Conservation (phyloP, 2,329 filamentous ascomycete genomes). For the Colletotrichum sp. region DNA sequence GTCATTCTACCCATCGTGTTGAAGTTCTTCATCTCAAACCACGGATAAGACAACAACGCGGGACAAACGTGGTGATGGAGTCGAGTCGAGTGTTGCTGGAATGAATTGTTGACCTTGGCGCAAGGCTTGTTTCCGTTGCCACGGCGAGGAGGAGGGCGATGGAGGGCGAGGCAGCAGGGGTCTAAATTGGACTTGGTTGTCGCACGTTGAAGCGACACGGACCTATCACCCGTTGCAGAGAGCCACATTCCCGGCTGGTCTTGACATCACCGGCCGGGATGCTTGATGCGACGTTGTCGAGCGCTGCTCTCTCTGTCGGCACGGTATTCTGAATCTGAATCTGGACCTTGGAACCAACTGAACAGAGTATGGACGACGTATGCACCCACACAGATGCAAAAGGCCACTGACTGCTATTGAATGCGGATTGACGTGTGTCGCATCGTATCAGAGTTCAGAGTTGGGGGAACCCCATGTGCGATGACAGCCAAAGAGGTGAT, state of each 20-base stretch:
- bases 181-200: constrained; percentile 1
- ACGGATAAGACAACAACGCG: not conserved
- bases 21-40: not conserved
- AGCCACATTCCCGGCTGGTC: not conserved
- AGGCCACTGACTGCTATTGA: not conserved
- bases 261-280: constrained; percentile 21
- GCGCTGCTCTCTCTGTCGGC: not conserved
- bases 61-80: not conserved
- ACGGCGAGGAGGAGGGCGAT: not conserved
- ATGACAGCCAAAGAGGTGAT: not conserved
- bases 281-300: not conserved
- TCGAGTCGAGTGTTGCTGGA: not conserved
- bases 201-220: constrained; percentile 12
- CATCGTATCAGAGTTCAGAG: not conserved
- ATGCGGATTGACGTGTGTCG: not conserved
- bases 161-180: not conserved
- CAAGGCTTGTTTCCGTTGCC: constrained; percentile 9
- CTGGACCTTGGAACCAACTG: not conserved
- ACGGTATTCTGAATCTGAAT: not conserved
- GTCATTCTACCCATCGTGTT: not conserved
- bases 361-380: not conserved
- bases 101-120: constrained; percentile 15
- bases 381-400: not conserved
- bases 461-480: not conserved
- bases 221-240: constrained; percentile 17